Evolutionary conservation across 202 grass and related monocot genomes (phyloP).

Genomic region (Saccharum hybrid): DNA sequence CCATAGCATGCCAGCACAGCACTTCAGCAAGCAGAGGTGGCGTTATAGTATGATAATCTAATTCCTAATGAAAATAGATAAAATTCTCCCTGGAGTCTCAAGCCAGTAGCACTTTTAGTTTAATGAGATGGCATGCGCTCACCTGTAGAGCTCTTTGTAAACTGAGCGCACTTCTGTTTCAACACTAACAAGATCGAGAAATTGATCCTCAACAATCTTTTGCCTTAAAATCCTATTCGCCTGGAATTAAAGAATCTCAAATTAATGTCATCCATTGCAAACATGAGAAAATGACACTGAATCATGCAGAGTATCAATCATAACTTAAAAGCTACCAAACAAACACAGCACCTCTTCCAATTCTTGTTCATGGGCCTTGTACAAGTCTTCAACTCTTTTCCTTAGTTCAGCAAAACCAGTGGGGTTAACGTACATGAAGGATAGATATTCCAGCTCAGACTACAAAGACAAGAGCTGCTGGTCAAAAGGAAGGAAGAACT

Average conservation of each 20-base stretch:
- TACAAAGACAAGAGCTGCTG: conserved; percentile 53
- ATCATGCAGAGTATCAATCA: neutral
- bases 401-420: conserved; percentile 71
- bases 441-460: conserved; percentile 95
- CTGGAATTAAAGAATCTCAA: conserved; percentile 54
- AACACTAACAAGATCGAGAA: conserved; percentile 84
- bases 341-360: conserved; percentile 77
- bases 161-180: conserved; percentile 85
- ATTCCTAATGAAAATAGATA: conserved; percentile 5
- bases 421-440: conserved; percentile 91
- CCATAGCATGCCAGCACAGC: conserved; percentile 20
- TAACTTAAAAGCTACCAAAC: conserved; percentile 19
- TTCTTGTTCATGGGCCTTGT: conserved; percentile 80
- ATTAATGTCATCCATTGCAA: conserved; percentile 41
- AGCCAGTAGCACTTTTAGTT: conserved; percentile 26
- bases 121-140: conserved; percentile 23
- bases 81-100: conserved; percentile 30
- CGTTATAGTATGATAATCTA: neutral
- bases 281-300: conserved; percentile 13
- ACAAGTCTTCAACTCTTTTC: conserved; percentile 89
- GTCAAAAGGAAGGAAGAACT: conserved; percentile 46
- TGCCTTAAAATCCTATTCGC: conserved; percentile 87
- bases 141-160: conserved; percentile 99
- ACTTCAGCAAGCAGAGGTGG: conserved; percentile 14
- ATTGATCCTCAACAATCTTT: conserved; percentile 85